Base-by-base conservation (phyloP, 345 rosid genomes). In the Hypericum androsaemum region DNA sequence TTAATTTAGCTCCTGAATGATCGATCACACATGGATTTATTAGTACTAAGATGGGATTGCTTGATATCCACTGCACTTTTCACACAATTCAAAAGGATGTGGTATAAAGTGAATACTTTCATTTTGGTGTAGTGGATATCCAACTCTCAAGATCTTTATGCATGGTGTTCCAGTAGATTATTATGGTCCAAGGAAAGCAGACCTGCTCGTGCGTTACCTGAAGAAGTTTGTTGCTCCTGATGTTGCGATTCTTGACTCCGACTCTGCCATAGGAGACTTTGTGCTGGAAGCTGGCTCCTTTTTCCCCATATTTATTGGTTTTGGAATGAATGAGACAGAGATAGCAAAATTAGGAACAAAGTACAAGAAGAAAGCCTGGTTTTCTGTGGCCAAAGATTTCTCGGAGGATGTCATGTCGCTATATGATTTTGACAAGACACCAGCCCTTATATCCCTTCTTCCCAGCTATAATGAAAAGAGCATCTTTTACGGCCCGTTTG, bases 321-420 rank as follows among this genome's bases (percentile, higher is more conserved):
- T 92, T 51, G 90, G 85, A 15, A 54, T 92, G 72, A 73, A 79
- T 50, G 81, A 88, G 70, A 66, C 77, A 0, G 43, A 69, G 43
- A 59, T 85, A 35, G 65, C 86, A 14, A 52, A 66, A 36, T 53
- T 80, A 37, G 94, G 82, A 15, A 56, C 50, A 1, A 85, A 85
- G 79, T 83, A 85, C 41, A 92, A 92, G 85, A 83, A 85, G 56
- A 88, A 77, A 72, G 98, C 97, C 10, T 88, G 98, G 98, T 83
- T 88, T 73, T 75, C 90, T 59, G 97, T 88, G 56, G 72, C 90
- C 10, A 81, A 73, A 53, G 81, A 71, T 68, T 80, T 72, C 74
- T 81, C 98, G 5, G 97, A 92, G 58, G 88, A 85, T 39, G 15
- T 67, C 8, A 88, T 80, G 97, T 67, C 76, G 16, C 54, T 66